Base-by-base conservation (phyloP, 371 early-diverging fungal species). In the Nematocida parisii region DNA sequence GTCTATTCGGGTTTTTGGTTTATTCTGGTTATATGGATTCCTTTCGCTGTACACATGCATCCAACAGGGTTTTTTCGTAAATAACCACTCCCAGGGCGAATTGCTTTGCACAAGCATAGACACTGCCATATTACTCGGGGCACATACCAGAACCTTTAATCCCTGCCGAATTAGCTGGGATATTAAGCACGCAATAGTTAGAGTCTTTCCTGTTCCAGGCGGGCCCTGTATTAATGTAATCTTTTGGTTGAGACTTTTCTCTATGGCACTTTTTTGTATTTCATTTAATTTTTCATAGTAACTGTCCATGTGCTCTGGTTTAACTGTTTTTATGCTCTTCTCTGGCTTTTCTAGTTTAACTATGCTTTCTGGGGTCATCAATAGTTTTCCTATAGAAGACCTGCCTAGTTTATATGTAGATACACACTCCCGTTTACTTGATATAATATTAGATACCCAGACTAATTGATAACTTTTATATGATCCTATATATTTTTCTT, bases 181-280 rank as follows among this genome's bases (percentile, higher is more conserved):
- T 45, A 95, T 90, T 24, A 95, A 89, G 83, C 93, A 93, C 3
- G 94, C 90, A 7, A 94, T 83, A 1, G 94, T 94, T 81, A 91
- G 90, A 0, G 97, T 95, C 86, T 96, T 96, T 20, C 96, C 96
- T 9, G 95, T 95, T 1, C 98, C 97, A 2, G 86, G 86, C 33
- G 86, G 86, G 11, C 86, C 86, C 13, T 81, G 60, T 18, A 86
- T 86, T 66, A 83, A 73, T 46, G 74, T 81, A 1, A 83, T 50
- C 47, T 5, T 61, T 15, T 33, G 47, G 9, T 45, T 57, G 24
- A 62, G 46, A 18, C 70, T 2, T 11, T 24, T 54, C 24, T 40
- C 42, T 18, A 85, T 68, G 6, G 85, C 83, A 4, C 5, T 61
- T 61, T 71, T 83, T 77, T 85, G 85, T 47, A 20, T 39, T 20